These are phyloP conservation scores for Xylaria palmicola DNA, from an alignment of 495 filamentous ascomycete species.

Conservation along the genomic window DNA sequence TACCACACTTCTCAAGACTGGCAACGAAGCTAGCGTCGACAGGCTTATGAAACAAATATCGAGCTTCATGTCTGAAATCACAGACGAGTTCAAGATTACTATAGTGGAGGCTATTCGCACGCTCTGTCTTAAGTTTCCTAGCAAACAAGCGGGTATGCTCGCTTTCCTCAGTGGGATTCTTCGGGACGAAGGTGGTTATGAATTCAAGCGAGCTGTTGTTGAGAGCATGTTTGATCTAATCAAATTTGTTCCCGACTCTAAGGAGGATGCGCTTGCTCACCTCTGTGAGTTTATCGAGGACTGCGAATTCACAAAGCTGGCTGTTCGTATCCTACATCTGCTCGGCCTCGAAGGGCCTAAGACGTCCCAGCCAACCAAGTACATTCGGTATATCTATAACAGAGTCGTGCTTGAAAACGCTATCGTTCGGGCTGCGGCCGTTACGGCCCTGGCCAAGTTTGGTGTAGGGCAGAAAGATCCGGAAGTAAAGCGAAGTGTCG, in stretches of 20 bases:
- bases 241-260: slow-evolving; percentile 96
- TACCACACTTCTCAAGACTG: slow-evolving; percentile 95
- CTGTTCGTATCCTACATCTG: slow-evolving; percentile 90
- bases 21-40: slow-evolving; percentile 95
- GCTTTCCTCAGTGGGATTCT: slow-evolving; percentile 92
- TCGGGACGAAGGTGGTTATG: slow-evolving; percentile 95
- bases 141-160: slow-evolving; percentile 97
- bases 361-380: slow-evolving; percentile 95
- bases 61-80: slow-evolving; percentile 96
- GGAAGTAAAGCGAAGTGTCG: slow-evolving; percentile 92
- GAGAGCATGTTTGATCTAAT: slow-evolving; percentile 99
- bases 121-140: slow-evolving; percentile 94
- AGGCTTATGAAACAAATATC: slow-evolving; percentile 98
- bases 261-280: slow-evolving; percentile 94
- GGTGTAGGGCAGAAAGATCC: slow-evolving; percentile 95
- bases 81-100: slow-evolving; percentile 99
- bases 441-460: slow-evolving; percentile 94
- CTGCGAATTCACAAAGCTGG: slow-evolving; percentile 98
- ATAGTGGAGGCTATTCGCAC: slow-evolving; percentile 98
- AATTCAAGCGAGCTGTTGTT: slow-evolving; percentile 96
- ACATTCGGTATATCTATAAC: slow-evolving; percentile 99
- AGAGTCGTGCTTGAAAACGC: slow-evolving; percentile 96
- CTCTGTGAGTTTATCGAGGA: slow-evolving; percentile 99
- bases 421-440: slow-evolving; percentile 90
- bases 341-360: slow-evolving; percentile 93